Base-by-base conservation (phyloP, 169 alveolate genomes). In the Plasmodium chabaudi region DNA sequence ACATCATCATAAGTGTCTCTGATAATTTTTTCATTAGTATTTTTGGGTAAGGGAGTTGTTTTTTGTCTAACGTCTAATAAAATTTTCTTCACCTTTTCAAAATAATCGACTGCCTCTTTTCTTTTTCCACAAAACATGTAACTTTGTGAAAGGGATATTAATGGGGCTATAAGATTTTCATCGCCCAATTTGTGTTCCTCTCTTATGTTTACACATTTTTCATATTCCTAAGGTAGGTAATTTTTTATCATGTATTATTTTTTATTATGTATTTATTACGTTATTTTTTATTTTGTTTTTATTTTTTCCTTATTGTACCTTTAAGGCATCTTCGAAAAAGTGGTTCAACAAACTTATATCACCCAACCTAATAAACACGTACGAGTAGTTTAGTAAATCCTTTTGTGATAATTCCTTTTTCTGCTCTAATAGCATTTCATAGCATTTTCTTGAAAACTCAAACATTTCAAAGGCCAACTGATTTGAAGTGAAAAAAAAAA, bases 41-140 rank as follows among this genome's bases (percentile, higher is more conserved):
- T 77, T 27, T 77, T 64, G 0, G 88, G 88, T 9, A 77, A 42
- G 0, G 88, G 88, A 4, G 88, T 77, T 21, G 88, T 77, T 64
- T 77, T 77, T 44, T 77, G 88, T 77, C 88, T 63, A 9, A 77
- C 88, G 42, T 77, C 88, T 42, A 77, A 25, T 5, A 77, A 46
- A 51, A 77, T 77, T 17, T 64, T 77, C 47, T 77, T 77, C 13
- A 77, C 88, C 17, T 77, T 77, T 64, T 77, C 88, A 56, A 77
- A 64, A 65, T 55, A 77, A 15, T 77, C 77, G 39, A 77, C 88
- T 9, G 88, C 88, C 25, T 63, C 88, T 64, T 77, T 77, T 34
- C 88, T 63, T 44, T 77, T 77, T 77, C 88, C 88, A 13, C 88
- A 77, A 68, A 77, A 77, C 88, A 77, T 77, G 67, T 77, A 77